Evolutionary conservation across 768 basidiomycete species (phyloP).

Genomic region (Cystobasidium onofrii): DNA sequence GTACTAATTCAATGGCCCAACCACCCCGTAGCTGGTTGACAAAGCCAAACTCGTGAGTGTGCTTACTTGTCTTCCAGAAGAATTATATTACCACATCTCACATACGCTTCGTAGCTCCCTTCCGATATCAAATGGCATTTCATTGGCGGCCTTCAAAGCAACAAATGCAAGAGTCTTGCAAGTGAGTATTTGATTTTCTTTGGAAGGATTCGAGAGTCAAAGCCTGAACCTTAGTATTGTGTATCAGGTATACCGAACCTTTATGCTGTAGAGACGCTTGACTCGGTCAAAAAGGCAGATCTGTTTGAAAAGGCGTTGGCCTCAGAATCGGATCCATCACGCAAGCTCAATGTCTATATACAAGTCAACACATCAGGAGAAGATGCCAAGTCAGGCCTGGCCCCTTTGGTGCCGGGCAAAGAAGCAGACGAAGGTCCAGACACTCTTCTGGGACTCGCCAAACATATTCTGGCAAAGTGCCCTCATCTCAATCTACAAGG

Average conservation of each 20-base stretch:
- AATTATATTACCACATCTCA: too few relatives aligned
- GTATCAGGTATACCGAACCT: constrained; percentile 74
- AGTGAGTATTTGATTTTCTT: constrained; percentile 50
- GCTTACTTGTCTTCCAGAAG: too few relatives aligned
- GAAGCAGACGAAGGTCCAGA: constrained; percentile 42
- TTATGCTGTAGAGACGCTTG: constrained; percentile 67
- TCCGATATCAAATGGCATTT: constrained; percentile 89
- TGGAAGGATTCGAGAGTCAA: neutral
- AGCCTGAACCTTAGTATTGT: neutral
- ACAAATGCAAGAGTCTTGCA: constrained; percentile 83
- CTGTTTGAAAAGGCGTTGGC: constrained; percentile 64
- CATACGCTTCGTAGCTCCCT: constrained; percentile 58
- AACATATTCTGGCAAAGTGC: constrained; percentile 63
- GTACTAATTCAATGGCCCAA: too few relatives aligned
- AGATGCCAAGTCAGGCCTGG: constrained; percentile 74
- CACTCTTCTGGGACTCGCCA: constrained; percentile 61
- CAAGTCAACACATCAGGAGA: constrained; percentile 97
- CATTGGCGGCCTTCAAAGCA: constrained; percentile 85
- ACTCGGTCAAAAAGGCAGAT: constrained; percentile 95
- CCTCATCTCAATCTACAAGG: constrained; percentile 69
- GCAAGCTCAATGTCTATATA: constrained; percentile 69
- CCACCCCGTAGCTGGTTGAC: constrained; percentile 32
- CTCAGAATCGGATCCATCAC: constrained; percentile 50
- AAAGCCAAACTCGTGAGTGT: constrained; percentile 32
- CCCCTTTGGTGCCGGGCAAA: constrained; percentile 50